A percentile compares a stretch with the other conserved stretches of the same genome.
These are phyloP conservation scores for Debaryomycetaceae sp. DNA, from an alignment of 1,139 yeast genomes.

Conservation along the genomic window DNA sequence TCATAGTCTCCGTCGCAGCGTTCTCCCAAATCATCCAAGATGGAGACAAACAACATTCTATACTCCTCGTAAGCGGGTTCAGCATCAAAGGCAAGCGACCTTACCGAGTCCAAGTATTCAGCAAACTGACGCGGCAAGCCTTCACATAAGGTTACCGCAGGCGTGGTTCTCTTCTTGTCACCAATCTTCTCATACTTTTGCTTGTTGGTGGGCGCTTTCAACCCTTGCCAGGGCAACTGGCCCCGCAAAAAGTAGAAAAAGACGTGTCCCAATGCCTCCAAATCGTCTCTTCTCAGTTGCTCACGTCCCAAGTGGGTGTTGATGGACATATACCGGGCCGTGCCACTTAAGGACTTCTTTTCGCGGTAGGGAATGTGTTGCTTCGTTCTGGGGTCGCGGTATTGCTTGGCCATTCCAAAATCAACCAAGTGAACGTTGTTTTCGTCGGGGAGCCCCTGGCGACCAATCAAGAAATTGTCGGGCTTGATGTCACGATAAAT, in stretches of 20 bases:
- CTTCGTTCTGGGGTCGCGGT: constrained; percentile 90
- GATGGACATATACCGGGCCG: constrained; percentile 96
- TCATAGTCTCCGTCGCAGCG: constrained; percentile 84
- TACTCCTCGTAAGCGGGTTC: constrained; percentile 92
- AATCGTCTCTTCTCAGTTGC: constrained; percentile 92
- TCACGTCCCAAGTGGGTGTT: constrained; percentile 97
- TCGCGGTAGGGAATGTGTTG: constrained; percentile 96
- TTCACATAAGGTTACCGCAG: constrained; percentile 70
- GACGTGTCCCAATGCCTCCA: constrained; percentile 94
- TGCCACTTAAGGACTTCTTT: constrained; percentile 89
- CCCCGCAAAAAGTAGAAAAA: constrained; percentile 92
- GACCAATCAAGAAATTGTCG: constrained; percentile 85
- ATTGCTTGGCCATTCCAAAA: constrained; percentile 98
- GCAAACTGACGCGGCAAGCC: constrained; percentile 87
- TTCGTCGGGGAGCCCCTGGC: constrained; percentile 50
- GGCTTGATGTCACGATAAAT: constrained; percentile 96
- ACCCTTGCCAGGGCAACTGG: constrained; percentile 97
- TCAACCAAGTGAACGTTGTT: constrained; percentile 65
- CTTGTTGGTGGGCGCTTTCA: constrained; percentile 96
- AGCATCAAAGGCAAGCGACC: constrained; percentile 83
- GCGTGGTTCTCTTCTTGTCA: constrained; percentile 84
- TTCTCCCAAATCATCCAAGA: constrained; percentile 67
- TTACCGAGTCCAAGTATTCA: constrained; percentile 77
- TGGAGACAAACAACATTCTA: constrained; percentile 69
- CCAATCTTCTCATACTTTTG: constrained; percentile 96